phyloP scores from a whole-genome alignment of 495 filamentous ascomycete species.

The Penicillium silybi region DNA sequence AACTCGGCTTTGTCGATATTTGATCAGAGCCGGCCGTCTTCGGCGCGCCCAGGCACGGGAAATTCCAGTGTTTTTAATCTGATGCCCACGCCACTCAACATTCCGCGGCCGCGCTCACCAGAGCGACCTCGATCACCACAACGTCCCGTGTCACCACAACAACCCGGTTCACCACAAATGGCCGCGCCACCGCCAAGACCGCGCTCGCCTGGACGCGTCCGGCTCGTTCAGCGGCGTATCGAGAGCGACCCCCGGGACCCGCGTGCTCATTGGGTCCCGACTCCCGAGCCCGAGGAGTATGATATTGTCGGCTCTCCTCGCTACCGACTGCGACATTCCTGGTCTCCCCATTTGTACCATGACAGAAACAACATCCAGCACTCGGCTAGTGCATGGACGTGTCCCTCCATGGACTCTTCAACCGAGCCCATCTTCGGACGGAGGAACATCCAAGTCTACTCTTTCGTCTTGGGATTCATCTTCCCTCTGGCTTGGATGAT shows the following conservation, averaged over 20 bases:
- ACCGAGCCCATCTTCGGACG: slow-evolving; percentile 55
- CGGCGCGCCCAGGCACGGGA: slow-evolving; percentile 26
- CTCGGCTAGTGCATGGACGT: slow-evolving; percentile 52
- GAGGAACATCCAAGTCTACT: slow-evolving; percentile 74
- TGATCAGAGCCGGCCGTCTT: slow-evolving; percentile 30
- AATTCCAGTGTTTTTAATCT: slow-evolving; percentile 32
- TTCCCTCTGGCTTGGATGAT: slow-evolving; percentile 90
- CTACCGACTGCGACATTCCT: slow-evolving; percentile 46
- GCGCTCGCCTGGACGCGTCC: slow-evolving; percentile 6
- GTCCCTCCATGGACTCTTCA: slow-evolving; percentile 64
- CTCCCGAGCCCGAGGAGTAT: slow-evolving; percentile 20
- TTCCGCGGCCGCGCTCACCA: slow-evolving; percentile 19
- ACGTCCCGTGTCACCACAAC: background rate
- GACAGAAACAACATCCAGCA: slow-evolving; percentile 49
- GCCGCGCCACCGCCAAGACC: background rate
- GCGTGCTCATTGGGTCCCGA: slow-evolving; percentile 40
- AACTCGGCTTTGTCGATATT: slow-evolving; percentile 33
- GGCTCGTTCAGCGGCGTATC: slow-evolving; percentile 17
- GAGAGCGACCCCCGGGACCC: slow-evolving; percentile 41
- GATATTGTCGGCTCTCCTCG: slow-evolving; percentile 19
- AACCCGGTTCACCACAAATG: background rate
- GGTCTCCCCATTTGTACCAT: slow-evolving; percentile 70
- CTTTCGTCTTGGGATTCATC: slow-evolving; percentile 87
- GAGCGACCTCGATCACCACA: slow-evolving; percentile 13
- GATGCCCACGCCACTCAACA: slow-evolving; percentile 28